Conservation (phyloP, 306 rosid genomes). For the Vicia sativa region DNA sequence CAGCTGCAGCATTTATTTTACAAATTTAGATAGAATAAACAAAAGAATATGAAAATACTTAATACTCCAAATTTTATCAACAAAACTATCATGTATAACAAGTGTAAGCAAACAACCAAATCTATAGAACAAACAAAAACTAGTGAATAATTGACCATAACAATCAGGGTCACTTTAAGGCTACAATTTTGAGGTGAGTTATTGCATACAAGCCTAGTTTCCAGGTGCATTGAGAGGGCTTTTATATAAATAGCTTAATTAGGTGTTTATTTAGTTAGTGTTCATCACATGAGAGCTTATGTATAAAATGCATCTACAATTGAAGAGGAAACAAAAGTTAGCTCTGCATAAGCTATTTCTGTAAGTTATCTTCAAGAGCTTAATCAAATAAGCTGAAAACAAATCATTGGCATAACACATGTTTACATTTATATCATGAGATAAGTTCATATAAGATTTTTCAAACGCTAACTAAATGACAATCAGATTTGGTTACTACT, state of each 20-base stretch:
- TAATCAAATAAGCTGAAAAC: background rate
- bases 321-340: background rate
- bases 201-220: constrained; percentile 8
- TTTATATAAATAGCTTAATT: background rate
- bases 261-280: background rate
- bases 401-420: background rate
- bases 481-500: background rate
- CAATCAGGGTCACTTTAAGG: constrained; percentile 7
- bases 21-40: constrained; percentile 31
- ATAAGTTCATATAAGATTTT: background rate
- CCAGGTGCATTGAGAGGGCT: constrained; percentile 10
- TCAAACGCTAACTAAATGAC: background rate
- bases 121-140: constrained; percentile 6
- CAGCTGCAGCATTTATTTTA: constrained; percentile 54
- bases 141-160: constrained; percentile 5
- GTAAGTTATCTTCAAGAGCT: background rate
- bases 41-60: constrained; percentile 19
- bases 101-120: constrained; percentile 17
- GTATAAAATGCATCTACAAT: background rate
- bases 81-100: constrained; percentile 4
- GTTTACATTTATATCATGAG: background rate
- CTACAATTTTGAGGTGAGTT: constrained; percentile 15
- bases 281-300: background rate
- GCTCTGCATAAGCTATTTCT: constrained; percentile 3
- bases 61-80: constrained; percentile 9